Base-by-base conservation (phyloP, 2,329 filamentous ascomycete species). In the Alternaria viburni region DNA sequence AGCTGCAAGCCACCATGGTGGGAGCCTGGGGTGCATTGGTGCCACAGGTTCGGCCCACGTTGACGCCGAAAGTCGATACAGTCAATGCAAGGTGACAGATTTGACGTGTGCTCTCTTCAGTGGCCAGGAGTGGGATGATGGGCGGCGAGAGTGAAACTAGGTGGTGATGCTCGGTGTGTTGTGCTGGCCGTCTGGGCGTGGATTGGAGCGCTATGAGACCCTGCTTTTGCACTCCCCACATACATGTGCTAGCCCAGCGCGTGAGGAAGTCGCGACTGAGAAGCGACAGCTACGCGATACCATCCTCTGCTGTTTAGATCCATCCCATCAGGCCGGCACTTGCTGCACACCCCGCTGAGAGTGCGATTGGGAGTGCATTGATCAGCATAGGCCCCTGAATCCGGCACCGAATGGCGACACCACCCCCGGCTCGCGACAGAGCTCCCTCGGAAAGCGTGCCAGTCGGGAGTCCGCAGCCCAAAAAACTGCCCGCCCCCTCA, bases 401-500 rank as follows among this genome's bases (percentile, higher is more conserved):
- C 36, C 30, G 4, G 44, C 59, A 28, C 50, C 32, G 32, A 45
- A 66, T 66, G 64, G 62, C 59, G 36, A 59, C 57, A 59, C 45
- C 61, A 51, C 60, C 61, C 64, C 61, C 65, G 47, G 64, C 63
- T 64, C 44, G 51, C 59, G 56, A 51, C 47, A 62, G 54, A 54
- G 44, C 50, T 54, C 17, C 15, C 17, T 54, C 59, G 55, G 59
- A 59, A 59, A 61, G 61, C 57, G 51, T 59, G 50, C 30, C 54
- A 36, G 41, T 55, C 46, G 51, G 32, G 30, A 65, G 61, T 59
- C 65, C 65, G 49, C 59, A 56, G 59, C 59, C 59, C 52, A 63
- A 66, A 59, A 68, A 66, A 62, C 55, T 69, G 65, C 69, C 72
- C 54, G 65, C 70, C 21, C 68, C 72, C 46, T 68, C 72, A 6